Evolutionary conservation across 2,329 filamentous ascomycete species (phyloP), one percentile per base, ranked within the genome.

Genomic region (Thermothelomyces thermophilus): DNA sequence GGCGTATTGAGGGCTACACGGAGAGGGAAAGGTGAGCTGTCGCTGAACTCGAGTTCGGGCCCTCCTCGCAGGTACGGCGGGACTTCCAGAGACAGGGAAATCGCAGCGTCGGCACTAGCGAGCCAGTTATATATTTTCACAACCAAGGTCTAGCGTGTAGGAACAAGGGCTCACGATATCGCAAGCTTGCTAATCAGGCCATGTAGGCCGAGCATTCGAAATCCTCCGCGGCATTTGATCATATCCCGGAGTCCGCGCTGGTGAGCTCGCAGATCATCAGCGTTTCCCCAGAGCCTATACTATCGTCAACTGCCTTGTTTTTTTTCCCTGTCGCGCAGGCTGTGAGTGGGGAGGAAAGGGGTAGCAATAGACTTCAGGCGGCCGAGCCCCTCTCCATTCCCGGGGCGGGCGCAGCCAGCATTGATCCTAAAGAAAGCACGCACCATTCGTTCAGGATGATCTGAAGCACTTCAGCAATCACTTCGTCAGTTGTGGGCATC

Each of bases 371-470:
- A 26, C 24, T 26, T 9, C 24, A n/a, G n/a, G n/a, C n/a, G n/a
- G n/a, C n/a, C n/a, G n/a, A n/a, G n/a, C n/a, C n/a, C n/a, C n/a
- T n/a, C n/a, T n/a, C n/a, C n/a, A n/a, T n/a, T n/a, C n/a, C n/a
- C n/a, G n/a, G n/a, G n/a, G n/a, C n/a, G n/a, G n/a, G n/a, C n/a
- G n/a, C n/a, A n/a, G n/a, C n/a, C n/a, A n/a, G n/a, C n/a, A n/a
- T n/a, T n/a, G n/a, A n/a, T n/a, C n/a, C n/a, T n/a, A n/a, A n/a
- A n/a, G n/a, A n/a, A n/a, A 31, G 2, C 5, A 50, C 55, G 57
- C 76, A 77, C 75, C 76, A 79, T 51, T 76, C 75, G 40, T 75
- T 70, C 20, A 74, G 61, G 19, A 74, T 67, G 52, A 77, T 66
- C 57, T 77, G 75, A 1, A 72, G 62, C 5, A 76, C 72, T 3